Evolutionary conservation across 768 basidiomycete genomes (phyloP), one percentile per base, ranked within the genome.

Genomic region (Boletus subparvulus): DNA sequence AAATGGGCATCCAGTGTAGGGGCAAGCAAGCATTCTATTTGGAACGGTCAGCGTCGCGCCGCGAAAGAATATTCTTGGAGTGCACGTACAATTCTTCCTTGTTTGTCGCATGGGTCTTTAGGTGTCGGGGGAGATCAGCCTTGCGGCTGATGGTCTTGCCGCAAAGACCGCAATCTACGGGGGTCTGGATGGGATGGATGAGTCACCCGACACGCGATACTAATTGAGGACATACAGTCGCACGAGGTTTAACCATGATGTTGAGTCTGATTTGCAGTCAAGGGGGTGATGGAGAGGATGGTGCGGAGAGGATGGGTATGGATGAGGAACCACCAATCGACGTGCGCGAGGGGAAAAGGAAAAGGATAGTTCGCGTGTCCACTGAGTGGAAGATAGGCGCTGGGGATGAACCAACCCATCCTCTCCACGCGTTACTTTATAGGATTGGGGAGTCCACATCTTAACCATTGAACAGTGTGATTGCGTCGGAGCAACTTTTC

Each of bases 41-140:
- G 9, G 21, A 33, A 21, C 12, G 8, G 42, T 70, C 33, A 62
- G 50, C 14, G 11, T 52, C 47, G 6, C 17, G 39, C 28, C 24
- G 2, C 2, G 17, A 28, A 4, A 6, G 21, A 17, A 19, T 13
- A 36, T 17, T 36, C 11, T 12, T 0, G 12, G 19, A 0, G 30
- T 32, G 16, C 0, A 64, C 73, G 40, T 47, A 75, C 73, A 68
- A 19, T 0, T 52, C 55, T 6, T 68, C 59, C 54, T 61, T 68
- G 44, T 73, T 64, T 0, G 40, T 6, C 4, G 58, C 51, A 17
- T 74, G 73, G 0, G 40, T 55, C 3, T 48, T 60, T 61, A 67
- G 63, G 9, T 74, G 72, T 6, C 72, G 63, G 0, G 59, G 50
- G 0, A 74, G 54, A 24, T 74, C 73, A 17, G 60, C 55, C 47